Conservation (phyloP, 169 alveolate species). For the Plasmodium adleri region DNA sequence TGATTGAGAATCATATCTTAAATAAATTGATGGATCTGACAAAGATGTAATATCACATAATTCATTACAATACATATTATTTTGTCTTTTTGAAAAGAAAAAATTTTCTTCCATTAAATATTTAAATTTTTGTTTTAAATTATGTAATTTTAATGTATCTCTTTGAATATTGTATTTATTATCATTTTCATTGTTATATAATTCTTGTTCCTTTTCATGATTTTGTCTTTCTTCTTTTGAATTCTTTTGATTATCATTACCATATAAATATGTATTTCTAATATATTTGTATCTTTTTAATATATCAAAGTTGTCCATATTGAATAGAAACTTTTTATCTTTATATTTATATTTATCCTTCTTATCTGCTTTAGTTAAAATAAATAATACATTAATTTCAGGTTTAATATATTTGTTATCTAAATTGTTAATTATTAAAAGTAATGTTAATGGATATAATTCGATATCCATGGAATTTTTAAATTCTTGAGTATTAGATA, state of each 20-base stretch:
- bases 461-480: slow-evolving; percentile 66
- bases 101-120: slow-evolving; percentile 71
- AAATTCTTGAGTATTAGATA: slow-evolving; percentile 72
- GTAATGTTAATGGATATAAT: slow-evolving; percentile 60
- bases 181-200: background rate
- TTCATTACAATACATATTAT: slow-evolving; percentile 37
- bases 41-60: slow-evolving; percentile 34
- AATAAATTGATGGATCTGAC: slow-evolving; percentile 60
- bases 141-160: slow-evolving; percentile 30
- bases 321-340: slow-evolving; percentile 32
- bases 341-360: slow-evolving; percentile 25
- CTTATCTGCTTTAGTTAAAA: slow-evolving; percentile 31
- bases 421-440: slow-evolving; percentile 55
- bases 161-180: slow-evolving; percentile 6
- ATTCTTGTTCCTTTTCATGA: no score
- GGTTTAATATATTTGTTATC: slow-evolving; percentile 71
- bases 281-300: slow-evolving; percentile 50
- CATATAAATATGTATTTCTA: slow-evolving; percentile 7
- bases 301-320: slow-evolving; percentile 51
- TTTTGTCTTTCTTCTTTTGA: background rate
- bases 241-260: background rate
- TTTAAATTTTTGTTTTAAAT: slow-evolving; percentile 34
- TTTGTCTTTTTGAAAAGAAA: slow-evolving; percentile 52
- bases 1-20: slow-evolving; percentile 66
- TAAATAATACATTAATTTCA: slow-evolving; percentile 52